Percentiles rank a stretch among this genome's conserved stretches.
Evolutionary conservation across 768 basidiomycete species (phyloP).

Genomic region (Agaricus bisporus): DNA sequence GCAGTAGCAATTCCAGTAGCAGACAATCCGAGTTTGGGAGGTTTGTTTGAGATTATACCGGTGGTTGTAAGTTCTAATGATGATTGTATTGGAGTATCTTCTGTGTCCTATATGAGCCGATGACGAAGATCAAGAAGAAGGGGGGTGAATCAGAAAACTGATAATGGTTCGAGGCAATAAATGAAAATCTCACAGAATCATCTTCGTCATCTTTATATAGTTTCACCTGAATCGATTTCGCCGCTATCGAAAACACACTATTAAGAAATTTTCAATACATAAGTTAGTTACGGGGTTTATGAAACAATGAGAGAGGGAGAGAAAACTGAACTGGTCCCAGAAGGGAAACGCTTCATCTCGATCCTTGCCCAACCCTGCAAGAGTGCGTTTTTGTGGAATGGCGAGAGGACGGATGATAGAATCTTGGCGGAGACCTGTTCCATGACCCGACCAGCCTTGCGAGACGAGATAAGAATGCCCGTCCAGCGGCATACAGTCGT

Average conservation of each 20-base stretch:
- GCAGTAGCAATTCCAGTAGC: slow-evolving; percentile 29
- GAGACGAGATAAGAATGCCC: slow-evolving; percentile 65
- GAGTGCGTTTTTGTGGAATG: slow-evolving; percentile 76
- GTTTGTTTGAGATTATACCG: slow-evolving; percentile 70
- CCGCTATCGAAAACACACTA: slow-evolving; percentile 78
- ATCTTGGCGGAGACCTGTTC: slow-evolving; percentile 78
- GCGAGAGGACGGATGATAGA: slow-evolving; percentile 73
- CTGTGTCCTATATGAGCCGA: not conserved
- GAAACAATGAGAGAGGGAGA: not conserved
- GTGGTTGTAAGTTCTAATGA: slow-evolving; percentile 57
- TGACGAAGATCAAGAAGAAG: no score
- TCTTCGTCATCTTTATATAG: slow-evolving; percentile 28
- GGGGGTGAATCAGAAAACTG: no score
- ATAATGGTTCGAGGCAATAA: not conserved
- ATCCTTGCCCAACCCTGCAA: slow-evolving; percentile 88
- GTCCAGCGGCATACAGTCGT: slow-evolving; percentile 54
- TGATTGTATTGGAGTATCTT: slow-evolving; percentile 12
- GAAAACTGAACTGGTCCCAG: slow-evolving; percentile 86
- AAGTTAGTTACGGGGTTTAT: not conserved
- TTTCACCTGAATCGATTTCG: slow-evolving; percentile 76
- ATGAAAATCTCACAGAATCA: not conserved
- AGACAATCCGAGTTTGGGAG: slow-evolving; percentile 46
- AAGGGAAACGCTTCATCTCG: slow-evolving; percentile 94
- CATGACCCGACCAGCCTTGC: slow-evolving; percentile 88
- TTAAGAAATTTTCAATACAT: not conserved